phyloP scores from a whole-genome alignment of 1,284 basidiomycete species.

The Leccinum fallax region DNA sequence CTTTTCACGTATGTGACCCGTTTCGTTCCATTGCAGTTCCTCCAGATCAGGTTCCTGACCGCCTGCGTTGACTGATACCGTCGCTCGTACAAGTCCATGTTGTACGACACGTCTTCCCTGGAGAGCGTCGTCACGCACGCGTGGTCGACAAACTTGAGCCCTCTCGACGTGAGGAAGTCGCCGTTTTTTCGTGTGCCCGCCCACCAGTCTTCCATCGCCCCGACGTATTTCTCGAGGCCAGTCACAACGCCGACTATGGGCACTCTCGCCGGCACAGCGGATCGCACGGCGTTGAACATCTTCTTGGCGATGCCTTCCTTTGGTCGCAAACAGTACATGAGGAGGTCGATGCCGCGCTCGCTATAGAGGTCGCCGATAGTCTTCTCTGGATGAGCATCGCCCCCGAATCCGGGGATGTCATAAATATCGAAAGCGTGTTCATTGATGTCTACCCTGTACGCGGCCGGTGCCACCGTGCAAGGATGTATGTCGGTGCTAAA shows the following conservation, averaged over 20 bases:
- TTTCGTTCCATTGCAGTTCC: conserved; percentile 35
- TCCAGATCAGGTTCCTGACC: conserved; percentile 32
- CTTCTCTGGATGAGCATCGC: conserved; percentile 26
- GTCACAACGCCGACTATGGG: conserved; percentile 37
- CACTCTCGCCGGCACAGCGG: conserved; percentile 32
- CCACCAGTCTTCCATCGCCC: conserved; percentile 39
- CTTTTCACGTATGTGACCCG: conserved; percentile 34
- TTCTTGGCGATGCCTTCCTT: conserved; percentile 35
- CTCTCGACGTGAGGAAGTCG: conserved; percentile 27
- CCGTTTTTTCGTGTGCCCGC: conserved; percentile 27
- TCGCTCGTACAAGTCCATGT: conserved; percentile 35
- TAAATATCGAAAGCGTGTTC: conserved; percentile 35
- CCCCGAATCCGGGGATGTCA: conserved; percentile 32
- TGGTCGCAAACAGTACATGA: conserved; percentile 31
- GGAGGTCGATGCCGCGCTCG: conserved; percentile 34
- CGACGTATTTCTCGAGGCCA: conserved; percentile 29
- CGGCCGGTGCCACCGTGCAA: conserved; percentile 25
- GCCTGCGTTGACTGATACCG: conserved; percentile 33
- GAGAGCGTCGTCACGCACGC: conserved; percentile 37
- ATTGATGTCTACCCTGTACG: conserved; percentile 33
- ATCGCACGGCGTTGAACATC: conserved; percentile 27
- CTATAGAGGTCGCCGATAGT: conserved; percentile 30
- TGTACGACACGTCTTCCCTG: conserved; percentile 35
- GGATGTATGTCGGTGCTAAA: conserved; percentile 37
- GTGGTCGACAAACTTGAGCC: conserved; percentile 33